phyloP scores from a whole-genome alignment of 352 stramenopile genomes.

The Globisporangium takayamanum region DNA sequence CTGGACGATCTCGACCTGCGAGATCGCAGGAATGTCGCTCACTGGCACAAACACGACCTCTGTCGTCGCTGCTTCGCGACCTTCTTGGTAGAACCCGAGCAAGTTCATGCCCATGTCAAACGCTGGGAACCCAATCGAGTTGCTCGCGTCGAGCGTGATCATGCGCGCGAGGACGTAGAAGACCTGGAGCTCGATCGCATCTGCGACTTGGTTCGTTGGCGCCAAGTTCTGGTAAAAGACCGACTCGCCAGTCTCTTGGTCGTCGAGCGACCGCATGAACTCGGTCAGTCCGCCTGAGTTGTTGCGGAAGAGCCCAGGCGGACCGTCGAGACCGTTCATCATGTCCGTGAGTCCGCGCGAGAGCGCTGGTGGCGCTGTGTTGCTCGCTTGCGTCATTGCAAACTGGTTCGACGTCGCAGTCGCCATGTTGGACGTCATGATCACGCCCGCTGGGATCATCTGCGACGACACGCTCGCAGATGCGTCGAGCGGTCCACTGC shows the following conservation, averaged over 20 bases:
- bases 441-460: constrained; percentile 57
- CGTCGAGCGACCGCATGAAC: constrained; percentile 73
- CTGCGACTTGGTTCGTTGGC: constrained; percentile 34
- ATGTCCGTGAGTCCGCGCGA: constrained; percentile 44
- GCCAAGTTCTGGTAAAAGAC: constrained; percentile 66
- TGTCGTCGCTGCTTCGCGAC: constrained; percentile 59
- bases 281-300: constrained; percentile 71
- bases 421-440: constrained; percentile 64
- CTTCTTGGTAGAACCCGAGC: constrained; percentile 80
- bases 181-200: constrained; percentile 79
- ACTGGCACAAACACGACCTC: constrained; percentile 79
- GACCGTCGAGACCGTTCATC: constrained; percentile 63
- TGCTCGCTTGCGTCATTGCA: constrained; percentile 33
- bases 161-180: constrained; percentile 75
- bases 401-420: constrained; percentile 41
- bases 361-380: constrained; percentile 24
- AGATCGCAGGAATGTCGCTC: constrained; percentile 67
- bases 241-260: constrained; percentile 49
- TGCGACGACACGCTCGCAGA: constrained; percentile 23
- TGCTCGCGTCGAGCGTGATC: constrained; percentile 64
- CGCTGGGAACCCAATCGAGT: constrained; percentile 69
- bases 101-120: constrained; percentile 67
- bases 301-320: constrained; percentile 64
- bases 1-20: constrained; percentile 58
- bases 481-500: constrained; percentile 15